Percentiles rank a stretch among this genome's conserved stretches.
These are phyloP conservation scores for Bonia amplexicaulis DNA, from an alignment of 176 grass and related monocot species.

Conservation along the genomic window DNA sequence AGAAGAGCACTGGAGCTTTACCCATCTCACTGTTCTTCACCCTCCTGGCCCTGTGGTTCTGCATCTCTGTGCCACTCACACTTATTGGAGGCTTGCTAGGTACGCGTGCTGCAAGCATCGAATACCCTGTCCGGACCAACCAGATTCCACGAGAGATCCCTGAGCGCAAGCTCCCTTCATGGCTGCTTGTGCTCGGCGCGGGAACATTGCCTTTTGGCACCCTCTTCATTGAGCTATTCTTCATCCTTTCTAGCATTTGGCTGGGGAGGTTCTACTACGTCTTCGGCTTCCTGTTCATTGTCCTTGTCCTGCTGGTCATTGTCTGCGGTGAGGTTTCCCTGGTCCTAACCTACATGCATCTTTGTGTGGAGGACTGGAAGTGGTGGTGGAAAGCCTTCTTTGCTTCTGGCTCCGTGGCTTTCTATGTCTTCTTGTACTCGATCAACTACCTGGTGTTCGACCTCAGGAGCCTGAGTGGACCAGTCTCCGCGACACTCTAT, in stretches of 20 bases:
- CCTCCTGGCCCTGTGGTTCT: conserved; percentile 73
- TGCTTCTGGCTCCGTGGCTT: conserved; percentile 62
- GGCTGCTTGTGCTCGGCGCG: conserved; percentile 78
- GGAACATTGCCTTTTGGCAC: conserved; percentile 85
- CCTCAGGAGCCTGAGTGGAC: conserved; percentile 75
- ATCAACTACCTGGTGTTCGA: conserved; percentile 86
- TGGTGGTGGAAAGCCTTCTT: conserved; percentile 98
- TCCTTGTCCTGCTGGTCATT: conserved; percentile 60
- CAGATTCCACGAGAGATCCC: conserved; percentile 84
- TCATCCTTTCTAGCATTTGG: conserved; percentile 90
- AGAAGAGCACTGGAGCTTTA: conserved; percentile 77
- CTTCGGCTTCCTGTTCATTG: conserved; percentile 77
- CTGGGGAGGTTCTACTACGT: conserved; percentile 88
- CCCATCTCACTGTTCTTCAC: conserved; percentile 84
- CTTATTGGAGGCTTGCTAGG: conserved; percentile 66
- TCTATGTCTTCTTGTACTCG: conserved; percentile 82
- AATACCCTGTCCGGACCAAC: conserved; percentile 73
- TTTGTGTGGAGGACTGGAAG: conserved; percentile 83
- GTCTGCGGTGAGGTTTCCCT: conserved; percentile 78
- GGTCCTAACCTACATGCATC: conserved; percentile 80
- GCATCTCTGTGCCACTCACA: conserved; percentile 76
- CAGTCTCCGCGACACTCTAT: conserved; percentile 64
- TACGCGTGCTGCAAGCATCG: conserved; percentile 58
- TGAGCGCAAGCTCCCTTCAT: conserved; percentile 63
- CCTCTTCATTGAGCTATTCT: conserved; percentile 88